Evolutionary conservation across 2,329 filamentous ascomycete genomes (phyloP), one percentile per base, ranked within the genome.

Genomic region (Graphiopsis chlorocephala): DNA sequence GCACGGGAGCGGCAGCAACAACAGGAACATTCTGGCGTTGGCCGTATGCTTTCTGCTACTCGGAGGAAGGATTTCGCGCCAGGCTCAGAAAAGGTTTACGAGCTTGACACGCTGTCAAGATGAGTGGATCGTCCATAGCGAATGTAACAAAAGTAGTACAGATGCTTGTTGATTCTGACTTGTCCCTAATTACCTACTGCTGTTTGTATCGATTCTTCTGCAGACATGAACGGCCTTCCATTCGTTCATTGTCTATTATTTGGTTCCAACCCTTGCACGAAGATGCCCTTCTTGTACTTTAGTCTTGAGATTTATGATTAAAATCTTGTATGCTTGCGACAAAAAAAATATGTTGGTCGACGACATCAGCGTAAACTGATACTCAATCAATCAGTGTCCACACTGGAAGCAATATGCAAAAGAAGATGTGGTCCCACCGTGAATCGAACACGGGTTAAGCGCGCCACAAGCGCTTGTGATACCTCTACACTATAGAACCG

Each of bases 391-490:
- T 42, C 7, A 1, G 38, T n/a, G 11, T 8, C 8, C 3, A 20
- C n/a, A 23, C 5, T 11, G 2, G 38, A 4, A 23, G n/a, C 38
- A 45, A 45, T 20, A 45, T 20, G 17, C 55, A 45, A 56, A 56
- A 50, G 47, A 35, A 35, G 23, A 38, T 4, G 4, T 50, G 47
- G 47, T 50, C 47, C 47, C 52, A 56, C 52, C 52, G 52, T 56
- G 52, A 56, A 56, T 56, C 52, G 52, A 56, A 56, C 52, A 56
- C 52, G 52, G 52, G 52, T 56, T 52, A 52, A 52, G 48, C 48
- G 48, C 48, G 48, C 48, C 48, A 52, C 48, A 52, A 52, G 48
- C 48, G 48, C 48, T 52, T 52, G 48, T 52, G 48, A 52, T 52
- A 52, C 48, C 48, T 52, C 48, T 52, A 52, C 48, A 52, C 48